These are phyloP conservation scores for Theobroma grandiflorum DNA, from an alignment of 441 rosid species.

Conservation along the genomic window DNA sequence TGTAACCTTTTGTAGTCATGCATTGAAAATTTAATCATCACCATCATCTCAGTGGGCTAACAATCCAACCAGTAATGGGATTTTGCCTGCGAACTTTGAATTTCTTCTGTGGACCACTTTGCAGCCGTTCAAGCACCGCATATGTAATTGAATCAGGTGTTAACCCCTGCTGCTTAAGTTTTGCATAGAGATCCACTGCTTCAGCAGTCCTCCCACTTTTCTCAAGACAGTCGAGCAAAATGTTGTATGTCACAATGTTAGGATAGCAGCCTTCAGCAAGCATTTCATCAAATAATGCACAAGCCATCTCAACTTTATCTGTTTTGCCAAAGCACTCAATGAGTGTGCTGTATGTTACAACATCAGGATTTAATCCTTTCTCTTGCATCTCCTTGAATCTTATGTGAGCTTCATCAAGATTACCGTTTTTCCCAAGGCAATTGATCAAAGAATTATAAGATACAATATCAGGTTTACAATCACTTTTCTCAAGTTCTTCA, in stretches of 20 bases:
- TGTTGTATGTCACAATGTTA: slow-evolving; percentile 88
- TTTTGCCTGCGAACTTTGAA: slow-evolving; percentile 73
- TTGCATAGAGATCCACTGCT: slow-evolving; percentile 85
- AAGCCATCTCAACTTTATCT: slow-evolving; percentile 88
- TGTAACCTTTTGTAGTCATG: neutral
- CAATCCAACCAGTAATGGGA: slow-evolving; percentile 95
- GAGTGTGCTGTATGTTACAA: slow-evolving; percentile 88
- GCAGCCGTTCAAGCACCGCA: slow-evolving; percentile 78
- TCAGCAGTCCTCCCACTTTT: slow-evolving; percentile 83
- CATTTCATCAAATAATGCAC: slow-evolving; percentile 88
- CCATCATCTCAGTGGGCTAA: slow-evolving; percentile 71
- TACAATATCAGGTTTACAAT: slow-evolving; percentile 74
- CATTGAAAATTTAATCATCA: neutral
- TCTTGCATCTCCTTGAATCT: slow-evolving; percentile 94
- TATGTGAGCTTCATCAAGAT: slow-evolving; percentile 95
- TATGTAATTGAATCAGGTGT: slow-evolving; percentile 91
- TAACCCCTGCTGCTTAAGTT: slow-evolving; percentile 84
- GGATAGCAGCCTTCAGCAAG: slow-evolving; percentile 78
- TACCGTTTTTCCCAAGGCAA: slow-evolving; percentile 91
- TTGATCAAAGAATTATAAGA: slow-evolving; percentile 92
- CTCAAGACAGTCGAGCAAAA: slow-evolving; percentile 88
- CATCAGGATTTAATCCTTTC: slow-evolving; percentile 87
- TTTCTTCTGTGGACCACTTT: slow-evolving; percentile 74
- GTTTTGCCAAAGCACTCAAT: slow-evolving; percentile 97
- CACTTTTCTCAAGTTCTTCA: slow-evolving; percentile 82